Conservation (phyloP, 495 filamentous ascomycete species). For the Penicillium chermesinum region DNA sequence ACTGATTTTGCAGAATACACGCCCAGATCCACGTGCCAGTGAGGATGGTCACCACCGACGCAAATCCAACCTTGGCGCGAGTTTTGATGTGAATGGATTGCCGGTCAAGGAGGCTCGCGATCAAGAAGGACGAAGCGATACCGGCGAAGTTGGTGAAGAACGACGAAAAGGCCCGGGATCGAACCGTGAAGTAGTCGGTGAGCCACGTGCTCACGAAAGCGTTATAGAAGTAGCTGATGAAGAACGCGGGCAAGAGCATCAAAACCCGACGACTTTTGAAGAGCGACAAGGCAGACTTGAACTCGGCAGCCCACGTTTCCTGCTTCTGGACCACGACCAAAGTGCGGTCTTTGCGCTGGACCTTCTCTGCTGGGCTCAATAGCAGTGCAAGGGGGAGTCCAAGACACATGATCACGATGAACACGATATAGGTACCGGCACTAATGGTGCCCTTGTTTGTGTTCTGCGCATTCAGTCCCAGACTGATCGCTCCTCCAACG, state of each 20-base stretch:
- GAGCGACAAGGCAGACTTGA: conserved; percentile 26
- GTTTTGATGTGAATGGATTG: conserved; percentile 33
- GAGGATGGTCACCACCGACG: conserved; percentile 21
- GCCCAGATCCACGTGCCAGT: conserved; percentile 33
- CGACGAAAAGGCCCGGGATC: conserved; percentile 29
- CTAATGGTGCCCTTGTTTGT: conserved; percentile 22
- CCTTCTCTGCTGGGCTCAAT: conserved; percentile 30
- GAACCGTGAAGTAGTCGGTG: conserved; percentile 31
- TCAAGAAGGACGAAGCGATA: conserved; percentile 29
- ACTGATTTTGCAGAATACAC: conserved; percentile 26
- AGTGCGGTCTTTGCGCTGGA: conserved; percentile 27
- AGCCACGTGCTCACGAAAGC: conserved; percentile 30
- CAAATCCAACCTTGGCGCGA: conserved; percentile 24
- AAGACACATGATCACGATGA: conserved; percentile 35
- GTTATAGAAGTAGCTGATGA: conserved; percentile 38
- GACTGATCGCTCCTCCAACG: conserved; percentile 28
- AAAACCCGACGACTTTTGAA: conserved; percentile 25
- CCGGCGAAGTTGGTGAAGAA: conserved; percentile 36
- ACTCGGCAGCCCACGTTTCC: conserved; percentile 23
- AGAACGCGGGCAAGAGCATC: conserved; percentile 27
- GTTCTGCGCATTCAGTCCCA: conserved; percentile 27
- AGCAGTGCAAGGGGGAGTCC: conserved; percentile 25
- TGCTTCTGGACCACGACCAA: conserved; percentile 28
- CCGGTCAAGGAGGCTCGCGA: conserved; percentile 26
- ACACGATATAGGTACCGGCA: conserved; percentile 27